Conservation (phyloP, 257 asterid genomes). For the Salvia rosmarinus region DNA sequence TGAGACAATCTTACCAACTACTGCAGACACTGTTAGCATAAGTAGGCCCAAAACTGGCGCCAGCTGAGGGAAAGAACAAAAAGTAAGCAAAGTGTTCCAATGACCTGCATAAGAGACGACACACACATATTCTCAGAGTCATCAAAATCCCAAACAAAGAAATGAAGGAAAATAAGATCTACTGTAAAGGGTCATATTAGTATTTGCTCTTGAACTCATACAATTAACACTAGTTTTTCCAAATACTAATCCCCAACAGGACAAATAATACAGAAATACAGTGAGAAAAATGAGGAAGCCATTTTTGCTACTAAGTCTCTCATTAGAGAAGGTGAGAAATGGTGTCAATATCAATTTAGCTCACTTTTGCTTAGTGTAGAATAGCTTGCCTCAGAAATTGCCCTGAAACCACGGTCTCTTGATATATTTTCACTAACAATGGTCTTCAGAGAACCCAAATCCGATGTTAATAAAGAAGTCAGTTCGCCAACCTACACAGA, state of each 20-base stretch:
- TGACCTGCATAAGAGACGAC: conserved; percentile 58
- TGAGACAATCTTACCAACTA: conserved; percentile 66
- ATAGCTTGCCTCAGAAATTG: conserved; percentile 98
- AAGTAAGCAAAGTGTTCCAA: conserved; percentile 85
- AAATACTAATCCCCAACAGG: conserved; percentile 19
- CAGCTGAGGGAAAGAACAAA: conserved; percentile 81
- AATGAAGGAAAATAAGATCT: conserved; percentile 6
- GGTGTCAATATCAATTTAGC: conserved; percentile 44
- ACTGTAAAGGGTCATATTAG: neutral
- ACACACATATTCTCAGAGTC: conserved; percentile 14
- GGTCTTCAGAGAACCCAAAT: conserved; percentile 85
- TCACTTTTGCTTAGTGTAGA: conserved; percentile 68
- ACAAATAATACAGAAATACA: neutral
- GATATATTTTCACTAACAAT: conserved; percentile 89
- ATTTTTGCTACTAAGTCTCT: conserved; percentile 3
- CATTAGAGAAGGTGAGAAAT: conserved; percentile 34
- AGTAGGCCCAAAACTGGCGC: conserved; percentile 91
- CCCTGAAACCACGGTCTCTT: conserved; percentile 99
- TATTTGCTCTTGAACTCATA: conserved; percentile 19
- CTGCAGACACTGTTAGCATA: conserved; percentile 79
- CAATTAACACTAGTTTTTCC: conserved; percentile 11
- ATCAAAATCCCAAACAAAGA: conserved; percentile 26
- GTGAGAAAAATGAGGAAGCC: conserved; percentile 15
- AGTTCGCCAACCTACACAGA: conserved; percentile 86
- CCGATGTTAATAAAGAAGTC: conserved; percentile 85